Evolutionary conservation across 768 basidiomycete species (phyloP).

Genomic region (Rhodotorula graminis): DNA sequence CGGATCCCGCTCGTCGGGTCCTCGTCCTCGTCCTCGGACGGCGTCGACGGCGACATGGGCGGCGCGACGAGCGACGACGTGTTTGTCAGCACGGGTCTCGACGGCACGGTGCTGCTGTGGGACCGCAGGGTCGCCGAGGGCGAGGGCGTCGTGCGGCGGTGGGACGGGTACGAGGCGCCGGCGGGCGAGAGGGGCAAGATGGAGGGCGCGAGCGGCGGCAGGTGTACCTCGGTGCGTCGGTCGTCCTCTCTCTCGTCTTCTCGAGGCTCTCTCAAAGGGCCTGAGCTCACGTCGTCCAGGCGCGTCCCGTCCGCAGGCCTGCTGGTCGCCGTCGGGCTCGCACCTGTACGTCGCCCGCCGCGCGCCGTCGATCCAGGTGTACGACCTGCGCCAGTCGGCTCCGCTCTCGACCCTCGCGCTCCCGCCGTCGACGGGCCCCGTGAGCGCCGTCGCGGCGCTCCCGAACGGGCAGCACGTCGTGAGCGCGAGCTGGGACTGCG

Average conservation of each 20-base stretch:
- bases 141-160: constrained; percentile 12
- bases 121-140: constrained; percentile 60
- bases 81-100: constrained; percentile 80
- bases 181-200: constrained; percentile 1
- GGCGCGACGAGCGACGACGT: constrained; percentile 68
- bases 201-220: constrained; percentile 51
- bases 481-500: constrained; percentile 85
- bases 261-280: too few relatives aligned
- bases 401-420: constrained; percentile 19
- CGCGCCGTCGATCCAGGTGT: constrained; percentile 84
- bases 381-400: constrained; percentile 79
- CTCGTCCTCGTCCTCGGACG: too few relatives aligned
- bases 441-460: constrained; percentile 84
- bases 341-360: constrained; percentile 87
- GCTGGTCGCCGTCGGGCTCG: constrained; percentile 82
- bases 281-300: neutral
- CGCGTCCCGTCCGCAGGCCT: constrained; percentile 58
- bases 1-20: constrained; percentile 11
- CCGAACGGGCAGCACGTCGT: constrained; percentile 89
- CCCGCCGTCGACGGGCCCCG: constrained; percentile 68
- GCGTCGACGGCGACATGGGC: too few relatives aligned
- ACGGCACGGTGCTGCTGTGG: constrained; percentile 89
- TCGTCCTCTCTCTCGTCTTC: neutral
- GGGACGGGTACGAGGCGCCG: neutral
- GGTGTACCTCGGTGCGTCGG: constrained; percentile 81